phyloP scores from a whole-genome alignment of 192 early-diverging fungal species.

The Linnemannia zychae region DNA sequence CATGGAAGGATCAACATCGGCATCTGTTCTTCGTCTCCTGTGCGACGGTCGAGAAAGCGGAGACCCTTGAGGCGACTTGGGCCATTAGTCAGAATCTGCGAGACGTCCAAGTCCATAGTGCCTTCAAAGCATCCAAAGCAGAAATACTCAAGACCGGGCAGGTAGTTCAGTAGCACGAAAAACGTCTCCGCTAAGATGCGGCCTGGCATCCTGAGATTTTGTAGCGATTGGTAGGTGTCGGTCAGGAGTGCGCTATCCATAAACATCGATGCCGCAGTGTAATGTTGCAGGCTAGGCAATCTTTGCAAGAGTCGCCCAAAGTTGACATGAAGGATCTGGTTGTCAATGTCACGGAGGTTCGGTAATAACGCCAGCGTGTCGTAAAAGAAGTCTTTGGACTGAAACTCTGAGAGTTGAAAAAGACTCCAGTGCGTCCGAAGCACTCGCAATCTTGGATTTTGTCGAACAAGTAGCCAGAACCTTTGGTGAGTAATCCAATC shows the following conservation, averaged over 20 bases:
- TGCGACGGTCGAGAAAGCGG: not conserved
- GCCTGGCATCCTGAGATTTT: slow-evolving; percentile 1
- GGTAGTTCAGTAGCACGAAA: not conserved
- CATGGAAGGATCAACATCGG: not conserved
- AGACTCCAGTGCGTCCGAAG: slow-evolving; percentile 1
- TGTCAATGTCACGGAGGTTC: not conserved
- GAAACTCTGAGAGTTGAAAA: not conserved
- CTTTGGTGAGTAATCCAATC: not conserved
- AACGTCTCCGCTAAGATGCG: not conserved
- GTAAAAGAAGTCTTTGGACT: not conserved
- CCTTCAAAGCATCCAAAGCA: not conserved
- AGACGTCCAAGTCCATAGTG: not conserved
- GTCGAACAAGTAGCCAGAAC: slow-evolving; percentile 1
- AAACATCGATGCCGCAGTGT: not conserved
- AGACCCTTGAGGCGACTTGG: not conserved
- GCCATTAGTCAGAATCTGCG: not conserved
- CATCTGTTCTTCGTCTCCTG: not conserved
- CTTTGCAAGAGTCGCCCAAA: not conserved
- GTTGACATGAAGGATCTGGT: not conserved
- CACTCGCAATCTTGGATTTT: slow-evolving; percentile 1
- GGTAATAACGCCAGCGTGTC: not conserved
- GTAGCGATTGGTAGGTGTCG: not conserved
- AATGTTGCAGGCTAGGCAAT: not conserved
- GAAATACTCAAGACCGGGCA: not conserved
- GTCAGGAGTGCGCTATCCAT: not conserved